Conservation (phyloP, 441 rosid genomes). For the Eutrema salsugineum region DNA sequence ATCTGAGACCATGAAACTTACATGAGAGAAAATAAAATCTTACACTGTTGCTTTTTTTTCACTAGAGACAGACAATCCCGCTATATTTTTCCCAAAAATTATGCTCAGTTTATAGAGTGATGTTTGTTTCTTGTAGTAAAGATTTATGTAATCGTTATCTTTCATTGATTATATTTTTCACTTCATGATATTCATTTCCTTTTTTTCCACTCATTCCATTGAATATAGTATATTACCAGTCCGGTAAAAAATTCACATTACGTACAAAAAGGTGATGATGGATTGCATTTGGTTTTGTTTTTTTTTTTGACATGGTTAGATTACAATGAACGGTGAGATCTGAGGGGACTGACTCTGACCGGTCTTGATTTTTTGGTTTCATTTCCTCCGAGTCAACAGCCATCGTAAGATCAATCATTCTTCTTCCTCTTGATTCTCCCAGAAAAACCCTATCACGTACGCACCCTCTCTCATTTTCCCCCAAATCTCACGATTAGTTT, state of each 20-base stretch:
- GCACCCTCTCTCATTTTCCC: not conserved
- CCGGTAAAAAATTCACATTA: not conserved
- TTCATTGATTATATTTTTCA: too few relatives aligned
- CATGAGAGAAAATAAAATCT: too few relatives aligned
- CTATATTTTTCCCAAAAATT: too few relatives aligned
- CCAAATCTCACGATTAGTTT: slow-evolving; percentile 2
- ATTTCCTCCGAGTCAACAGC: slow-evolving; percentile 36
- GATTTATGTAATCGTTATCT: too few relatives aligned
- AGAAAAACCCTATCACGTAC: slow-evolving; percentile 52
- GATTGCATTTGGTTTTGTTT: not conserved
- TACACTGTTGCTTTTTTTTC: too few relatives aligned
- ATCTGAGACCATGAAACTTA: too few relatives aligned
- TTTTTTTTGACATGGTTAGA: not conserved
- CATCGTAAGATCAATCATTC: slow-evolving; percentile 13
- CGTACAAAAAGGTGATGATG: not conserved
- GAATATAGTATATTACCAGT: not conserved
- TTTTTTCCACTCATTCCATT: not conserved
- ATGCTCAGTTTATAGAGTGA: too few relatives aligned
- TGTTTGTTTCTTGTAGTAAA: too few relatives aligned
- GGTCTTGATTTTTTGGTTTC: not conserved
- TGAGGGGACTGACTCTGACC: slow-evolving; percentile 1
- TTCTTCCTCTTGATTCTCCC: slow-evolving; percentile 16
- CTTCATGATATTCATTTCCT: not conserved
- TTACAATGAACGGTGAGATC: slow-evolving; percentile 8
- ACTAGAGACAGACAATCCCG: too few relatives aligned